Evolutionary conservation across 768 basidiomycete genomes (phyloP).

Genomic region (Boletus rex-veris): DNA sequence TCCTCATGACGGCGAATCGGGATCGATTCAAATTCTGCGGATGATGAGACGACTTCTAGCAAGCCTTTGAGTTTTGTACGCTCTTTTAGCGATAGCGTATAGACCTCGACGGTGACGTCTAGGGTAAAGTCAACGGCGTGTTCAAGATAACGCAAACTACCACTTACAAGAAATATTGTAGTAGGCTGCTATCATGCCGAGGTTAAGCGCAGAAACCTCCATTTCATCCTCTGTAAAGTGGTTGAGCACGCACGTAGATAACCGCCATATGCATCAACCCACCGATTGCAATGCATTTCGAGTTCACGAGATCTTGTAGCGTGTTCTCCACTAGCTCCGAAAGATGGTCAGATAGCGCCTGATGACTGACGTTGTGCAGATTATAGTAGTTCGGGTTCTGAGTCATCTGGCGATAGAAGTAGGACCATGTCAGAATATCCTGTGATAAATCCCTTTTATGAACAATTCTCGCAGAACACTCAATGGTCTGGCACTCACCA

Average conservation of each 20-base stretch:
- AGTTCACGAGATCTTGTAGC: conserved; percentile 84
- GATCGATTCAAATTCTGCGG: conserved; percentile 92
- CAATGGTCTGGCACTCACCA: conserved; percentile 47
- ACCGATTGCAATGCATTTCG: conserved; percentile 93
- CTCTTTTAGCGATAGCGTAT: conserved; percentile 92
- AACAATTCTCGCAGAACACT: neutral
- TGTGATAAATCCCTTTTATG: conserved; percentile 24
- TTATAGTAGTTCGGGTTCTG: conserved; percentile 97
- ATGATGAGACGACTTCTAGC: conserved; percentile 94
- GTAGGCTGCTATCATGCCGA: conserved; percentile 98
- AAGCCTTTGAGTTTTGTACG: conserved; percentile 96
- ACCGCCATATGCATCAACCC: conserved; percentile 15
- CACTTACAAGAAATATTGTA: conserved; percentile 87
- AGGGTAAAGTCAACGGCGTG: conserved; percentile 3
- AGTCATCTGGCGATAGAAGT: conserved; percentile 95
- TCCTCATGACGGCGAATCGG: conserved; percentile 97
- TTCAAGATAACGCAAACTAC: neutral
- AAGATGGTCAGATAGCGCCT: conserved; percentile 91
- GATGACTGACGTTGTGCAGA: conserved; percentile 91
- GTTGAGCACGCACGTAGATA: neutral
- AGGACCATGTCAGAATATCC: conserved; percentile 99
- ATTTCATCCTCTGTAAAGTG: conserved; percentile 72
- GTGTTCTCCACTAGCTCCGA: conserved; percentile 96
- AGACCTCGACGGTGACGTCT: conserved; percentile 97
- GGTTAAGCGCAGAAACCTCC: conserved; percentile 86